A percentile compares a stretch with the other conserved stretches of the same genome.
Conservation (phyloP, 2,329 filamentous ascomycete genomes). For the Pestalotiopsis sp. region DNA sequence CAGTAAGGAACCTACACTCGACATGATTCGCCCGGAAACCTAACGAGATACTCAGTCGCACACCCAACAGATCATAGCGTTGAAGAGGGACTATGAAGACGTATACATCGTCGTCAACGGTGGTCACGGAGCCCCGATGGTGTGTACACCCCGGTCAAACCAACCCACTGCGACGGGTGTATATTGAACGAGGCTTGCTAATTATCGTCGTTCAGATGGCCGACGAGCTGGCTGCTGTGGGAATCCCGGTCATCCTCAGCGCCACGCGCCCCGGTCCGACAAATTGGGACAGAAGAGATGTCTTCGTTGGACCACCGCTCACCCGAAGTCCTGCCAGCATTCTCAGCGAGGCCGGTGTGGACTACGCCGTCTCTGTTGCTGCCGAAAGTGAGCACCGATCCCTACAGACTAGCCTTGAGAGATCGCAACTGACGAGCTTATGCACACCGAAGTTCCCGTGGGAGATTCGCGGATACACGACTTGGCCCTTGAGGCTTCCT, state of each 20-base stretch:
- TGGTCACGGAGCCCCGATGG: slow-evolving; percentile 40
- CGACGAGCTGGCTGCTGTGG: slow-evolving; percentile 39
- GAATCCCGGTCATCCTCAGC: slow-evolving; percentile 46
- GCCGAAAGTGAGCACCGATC: slow-evolving; percentile 22
- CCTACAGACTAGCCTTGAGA: neutral
- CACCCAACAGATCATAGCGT: slow-evolving; percentile 41
- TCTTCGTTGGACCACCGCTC: slow-evolving; percentile 45
- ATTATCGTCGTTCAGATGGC: slow-evolving; percentile 32
- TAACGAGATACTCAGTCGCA: slow-evolving; percentile 35
- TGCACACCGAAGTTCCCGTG: slow-evolving; percentile 21
- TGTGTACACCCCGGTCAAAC: slow-evolving; percentile 20
- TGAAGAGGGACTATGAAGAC: slow-evolving; percentile 37
- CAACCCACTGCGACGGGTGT: neutral
- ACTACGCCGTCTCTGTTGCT: slow-evolving; percentile 35
- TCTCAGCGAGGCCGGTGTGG: slow-evolving; percentile 42
- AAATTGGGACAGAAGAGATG: slow-evolving; percentile 38
- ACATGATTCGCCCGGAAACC: neutral
- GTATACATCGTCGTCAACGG: slow-evolving; percentile 41
- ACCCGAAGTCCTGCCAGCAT: slow-evolving; percentile 39
- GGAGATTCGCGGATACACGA: slow-evolving; percentile 41
- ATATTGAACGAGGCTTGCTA: neutral
- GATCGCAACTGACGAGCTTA: neutral
- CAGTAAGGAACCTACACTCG: slow-evolving; percentile 26
- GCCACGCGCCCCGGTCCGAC: slow-evolving; percentile 36
- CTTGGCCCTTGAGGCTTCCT: slow-evolving; percentile 40